phyloP scores from a whole-genome alignment of 768 basidiomycete genomes.

The Hericium rajendrae region DNA sequence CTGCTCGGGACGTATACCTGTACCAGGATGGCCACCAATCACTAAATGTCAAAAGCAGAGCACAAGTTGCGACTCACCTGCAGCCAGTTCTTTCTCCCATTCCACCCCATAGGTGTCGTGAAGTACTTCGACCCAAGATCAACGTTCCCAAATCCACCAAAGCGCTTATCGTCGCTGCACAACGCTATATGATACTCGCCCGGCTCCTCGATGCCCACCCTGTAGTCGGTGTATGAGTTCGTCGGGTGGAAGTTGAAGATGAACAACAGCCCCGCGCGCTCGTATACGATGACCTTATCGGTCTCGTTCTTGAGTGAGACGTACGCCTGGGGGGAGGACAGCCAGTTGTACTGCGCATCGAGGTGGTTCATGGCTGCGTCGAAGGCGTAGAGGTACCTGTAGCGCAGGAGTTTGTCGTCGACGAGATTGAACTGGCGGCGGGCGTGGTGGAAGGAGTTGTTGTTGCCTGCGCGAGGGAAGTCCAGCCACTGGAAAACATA shows the following conservation, averaged over 20 bases:
- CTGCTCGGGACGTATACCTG: constrained; percentile 68
- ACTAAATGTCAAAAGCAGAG: neutral
- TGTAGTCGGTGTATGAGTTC: constrained; percentile 88
- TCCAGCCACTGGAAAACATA: constrained; percentile 78
- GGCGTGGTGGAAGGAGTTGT: constrained; percentile 94
- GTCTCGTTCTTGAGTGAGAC: constrained; percentile 89
- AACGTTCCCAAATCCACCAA: constrained; percentile 86
- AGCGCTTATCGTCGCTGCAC: constrained; percentile 76
- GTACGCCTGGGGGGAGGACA: constrained; percentile 76
- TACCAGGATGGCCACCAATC: neutral
- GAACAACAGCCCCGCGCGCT: constrained; percentile 89
- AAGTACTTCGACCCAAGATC: constrained; percentile 51
- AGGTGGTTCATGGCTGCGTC: constrained; percentile 85
- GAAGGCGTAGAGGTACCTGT: constrained; percentile 89
- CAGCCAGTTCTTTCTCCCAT: constrained; percentile 80
- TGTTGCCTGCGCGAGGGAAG: constrained; percentile 94
- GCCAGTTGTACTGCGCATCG: constrained; percentile 79
- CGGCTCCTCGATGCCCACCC: constrained; percentile 77
- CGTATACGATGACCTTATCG: constrained; percentile 91
- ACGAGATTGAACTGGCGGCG: constrained; percentile 94
- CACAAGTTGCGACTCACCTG: constrained; percentile 45
- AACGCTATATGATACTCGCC: constrained; percentile 82
- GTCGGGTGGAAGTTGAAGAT: constrained; percentile 95
- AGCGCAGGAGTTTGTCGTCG: constrained; percentile 80
- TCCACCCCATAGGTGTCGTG: constrained; percentile 87